A percentile compares a stretch with the other conserved stretches of the same genome.
These are phyloP conservation scores for Porodaedalea pini DNA, from an alignment of 1,284 basidiomycete genomes.

Conservation along the genomic window DNA sequence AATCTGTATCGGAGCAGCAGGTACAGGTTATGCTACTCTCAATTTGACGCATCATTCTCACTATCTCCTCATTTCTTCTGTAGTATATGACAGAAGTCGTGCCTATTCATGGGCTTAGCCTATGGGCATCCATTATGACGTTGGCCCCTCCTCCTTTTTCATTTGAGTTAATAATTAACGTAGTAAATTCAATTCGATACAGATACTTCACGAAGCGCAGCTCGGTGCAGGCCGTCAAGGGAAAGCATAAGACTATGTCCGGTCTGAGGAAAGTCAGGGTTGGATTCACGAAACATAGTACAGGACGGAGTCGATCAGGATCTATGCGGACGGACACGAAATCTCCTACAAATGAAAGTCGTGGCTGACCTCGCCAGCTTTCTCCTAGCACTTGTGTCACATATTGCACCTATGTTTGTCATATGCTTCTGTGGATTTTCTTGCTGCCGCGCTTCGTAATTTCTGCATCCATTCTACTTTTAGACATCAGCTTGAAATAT, in stretches of 20 bases:
- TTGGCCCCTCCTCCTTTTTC: not conserved
- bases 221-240: conserved; percentile 11
- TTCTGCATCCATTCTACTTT: too few species aligned
- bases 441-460: too few species aligned
- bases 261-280: conserved; percentile 16
- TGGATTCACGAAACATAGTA: conserved; percentile 3
- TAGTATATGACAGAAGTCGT: conserved; percentile 14
- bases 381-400: too few species aligned
- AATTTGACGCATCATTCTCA: conserved; percentile 21
- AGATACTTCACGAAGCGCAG: conserved; percentile 19
- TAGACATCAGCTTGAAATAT: too few species aligned
- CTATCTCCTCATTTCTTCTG: not conserved
- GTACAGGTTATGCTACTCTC: conserved; percentile 32
- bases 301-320: not conserved
- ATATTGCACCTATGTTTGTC: too few species aligned
- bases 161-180: not conserved
- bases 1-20: conserved; percentile 59
- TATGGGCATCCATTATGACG: conserved; percentile 22
- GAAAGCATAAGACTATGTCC: conserved; percentile 8
- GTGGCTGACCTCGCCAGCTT: too few species aligned
- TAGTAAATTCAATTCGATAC: not conserved
- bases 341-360: not conserved
- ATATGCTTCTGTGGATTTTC: too few species aligned
- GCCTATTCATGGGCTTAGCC: conserved; percentile 18
- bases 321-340: not conserved